A percentile compares a stretch with the other conserved stretches of the same genome.
These are phyloP conservation scores for Gigaspora rosea DNA, from an alignment of 192 early-diverging fungal genomes.

Conservation along the genomic window DNA sequence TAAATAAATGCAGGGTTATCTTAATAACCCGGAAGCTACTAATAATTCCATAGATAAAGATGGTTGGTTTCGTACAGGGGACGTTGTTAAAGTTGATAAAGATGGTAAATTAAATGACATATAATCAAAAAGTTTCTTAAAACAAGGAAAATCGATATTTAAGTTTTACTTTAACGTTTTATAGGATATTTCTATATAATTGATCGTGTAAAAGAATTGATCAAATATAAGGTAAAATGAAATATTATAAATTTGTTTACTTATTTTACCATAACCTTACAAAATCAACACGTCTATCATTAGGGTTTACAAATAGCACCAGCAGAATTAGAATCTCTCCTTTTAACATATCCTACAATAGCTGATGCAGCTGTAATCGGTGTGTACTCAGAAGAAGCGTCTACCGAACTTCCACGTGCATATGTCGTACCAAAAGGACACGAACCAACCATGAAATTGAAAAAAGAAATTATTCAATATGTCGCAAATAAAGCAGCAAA, in stretches of 20 bases:
- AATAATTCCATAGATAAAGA: slow-evolving; percentile 67
- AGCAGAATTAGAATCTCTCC: slow-evolving; percentile 78
- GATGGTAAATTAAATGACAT: no score
- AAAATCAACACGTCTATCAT: not conserved
- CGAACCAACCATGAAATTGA: slow-evolving; percentile 41
- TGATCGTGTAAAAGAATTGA: slow-evolving; percentile 86
- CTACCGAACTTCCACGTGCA: slow-evolving; percentile 76
- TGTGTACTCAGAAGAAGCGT: slow-evolving; percentile 60
- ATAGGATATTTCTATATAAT: slow-evolving; percentile 58
- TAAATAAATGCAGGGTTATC: slow-evolving; percentile 56
- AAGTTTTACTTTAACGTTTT: no score
- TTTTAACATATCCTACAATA: slow-evolving; percentile 71
- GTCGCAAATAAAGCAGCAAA: slow-evolving; percentile 60
- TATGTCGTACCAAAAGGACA: slow-evolving; percentile 63
- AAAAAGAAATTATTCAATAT: slow-evolving; percentile 53
- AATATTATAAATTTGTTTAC: not conserved
- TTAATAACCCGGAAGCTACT: slow-evolving; percentile 78
- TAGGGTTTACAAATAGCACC: slow-evolving; percentile 76
- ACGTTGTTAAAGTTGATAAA: slow-evolving; percentile 68
- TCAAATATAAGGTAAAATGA: slow-evolving; percentile 85
- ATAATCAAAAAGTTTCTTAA: no score
- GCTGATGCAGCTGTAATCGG: slow-evolving; percentile 72
- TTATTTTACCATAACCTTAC: no score
- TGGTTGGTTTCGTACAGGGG: slow-evolving; percentile 83
- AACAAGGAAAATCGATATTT: no score